Conservation (phyloP, 2,329 filamentous ascomycete genomes). For the Fusarium napiforme region DNA sequence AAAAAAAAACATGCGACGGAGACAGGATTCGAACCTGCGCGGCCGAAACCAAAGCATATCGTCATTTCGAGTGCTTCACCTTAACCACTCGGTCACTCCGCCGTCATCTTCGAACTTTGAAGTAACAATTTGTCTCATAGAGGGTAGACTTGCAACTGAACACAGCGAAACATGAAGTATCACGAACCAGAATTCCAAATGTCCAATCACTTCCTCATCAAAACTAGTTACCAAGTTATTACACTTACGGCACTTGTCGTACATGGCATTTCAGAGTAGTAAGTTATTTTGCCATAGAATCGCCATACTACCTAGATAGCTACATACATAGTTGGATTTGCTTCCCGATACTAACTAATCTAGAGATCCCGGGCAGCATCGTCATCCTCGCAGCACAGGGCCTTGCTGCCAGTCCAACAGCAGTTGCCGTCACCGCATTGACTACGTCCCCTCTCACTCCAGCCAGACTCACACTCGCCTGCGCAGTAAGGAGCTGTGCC, state of each 20-base stretch:
- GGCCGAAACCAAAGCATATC: conserved; percentile 5
- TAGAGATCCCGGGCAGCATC: background rate
- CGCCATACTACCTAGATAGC: background rate
- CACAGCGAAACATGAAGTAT: background rate
- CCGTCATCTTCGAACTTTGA: accelerated
- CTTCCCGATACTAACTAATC: background rate
- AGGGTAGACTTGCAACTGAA: accelerated
- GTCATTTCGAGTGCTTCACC: conserved; percentile 1
- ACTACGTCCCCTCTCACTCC: background rate
- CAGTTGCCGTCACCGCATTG: background rate
- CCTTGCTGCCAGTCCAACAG: background rate
- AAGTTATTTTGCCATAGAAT: background rate
- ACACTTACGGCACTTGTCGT: background rate
- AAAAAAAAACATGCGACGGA: background rate
- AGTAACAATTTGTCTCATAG: accelerated
- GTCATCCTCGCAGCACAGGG: accelerated
- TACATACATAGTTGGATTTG: accelerated
- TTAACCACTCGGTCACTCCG: conserved; percentile 5
- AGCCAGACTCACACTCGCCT: accelerated
- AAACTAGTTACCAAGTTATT: background rate
- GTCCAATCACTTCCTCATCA: background rate
- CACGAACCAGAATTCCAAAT: background rate
- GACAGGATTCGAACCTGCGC: conserved; percentile 4
- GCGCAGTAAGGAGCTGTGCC: background rate
- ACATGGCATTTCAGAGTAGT: accelerated